Percentiles rank a stretch among this genome's conserved stretches.
Conservation (phyloP, 495 filamentous ascomycete species). For the Neurospora sp. region DNA sequence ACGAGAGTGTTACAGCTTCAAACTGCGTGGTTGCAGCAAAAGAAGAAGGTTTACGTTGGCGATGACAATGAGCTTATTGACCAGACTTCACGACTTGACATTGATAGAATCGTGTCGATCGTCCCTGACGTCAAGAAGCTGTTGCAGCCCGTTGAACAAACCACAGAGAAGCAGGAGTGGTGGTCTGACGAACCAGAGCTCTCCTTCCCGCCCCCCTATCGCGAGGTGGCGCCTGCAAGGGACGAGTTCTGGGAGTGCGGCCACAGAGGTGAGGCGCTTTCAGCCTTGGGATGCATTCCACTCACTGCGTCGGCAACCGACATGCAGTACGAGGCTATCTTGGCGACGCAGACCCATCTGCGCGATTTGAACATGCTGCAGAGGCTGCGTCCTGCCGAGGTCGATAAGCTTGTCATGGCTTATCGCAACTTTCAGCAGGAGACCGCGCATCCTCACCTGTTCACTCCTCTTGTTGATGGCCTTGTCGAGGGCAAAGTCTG, state of each 20-base stretch:
- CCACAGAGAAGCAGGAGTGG: background rate
- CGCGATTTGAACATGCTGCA: slow-evolving; percentile 15
- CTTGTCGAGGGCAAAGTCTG: slow-evolving; percentile 5
- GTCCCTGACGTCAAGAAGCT: slow-evolving; percentile 6
- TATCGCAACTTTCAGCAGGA: slow-evolving; percentile 6
- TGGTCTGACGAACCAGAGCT: background rate
- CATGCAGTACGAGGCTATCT: slow-evolving; percentile 9
- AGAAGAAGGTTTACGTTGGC: slow-evolving; percentile 4
- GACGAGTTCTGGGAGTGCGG: slow-evolving; percentile 15
- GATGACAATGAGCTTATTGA: background rate
- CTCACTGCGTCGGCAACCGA: slow-evolving; percentile 4
- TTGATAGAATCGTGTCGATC: slow-evolving; percentile 3
- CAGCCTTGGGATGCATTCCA: slow-evolving; percentile 13
- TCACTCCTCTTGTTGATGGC: slow-evolving; percentile 10
- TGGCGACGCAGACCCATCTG: slow-evolving; percentile 14
- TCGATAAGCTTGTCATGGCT: slow-evolving; percentile 12
- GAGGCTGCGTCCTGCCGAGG: slow-evolving; percentile 6
- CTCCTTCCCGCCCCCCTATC: background rate
- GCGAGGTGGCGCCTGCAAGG: slow-evolving; percentile 4
- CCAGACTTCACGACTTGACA: slow-evolving; percentile 6
- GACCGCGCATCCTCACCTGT: slow-evolving; percentile 1
- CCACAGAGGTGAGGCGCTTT: slow-evolving; percentile 4
- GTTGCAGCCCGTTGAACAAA: background rate
- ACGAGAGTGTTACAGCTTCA: slow-evolving; percentile 8
- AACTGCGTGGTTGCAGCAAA: slow-evolving; percentile 11